These are phyloP conservation scores for Brettanomyces bruxellensis DNA, from an alignment of 805 yeast genomes.

Conservation along the genomic window DNA sequence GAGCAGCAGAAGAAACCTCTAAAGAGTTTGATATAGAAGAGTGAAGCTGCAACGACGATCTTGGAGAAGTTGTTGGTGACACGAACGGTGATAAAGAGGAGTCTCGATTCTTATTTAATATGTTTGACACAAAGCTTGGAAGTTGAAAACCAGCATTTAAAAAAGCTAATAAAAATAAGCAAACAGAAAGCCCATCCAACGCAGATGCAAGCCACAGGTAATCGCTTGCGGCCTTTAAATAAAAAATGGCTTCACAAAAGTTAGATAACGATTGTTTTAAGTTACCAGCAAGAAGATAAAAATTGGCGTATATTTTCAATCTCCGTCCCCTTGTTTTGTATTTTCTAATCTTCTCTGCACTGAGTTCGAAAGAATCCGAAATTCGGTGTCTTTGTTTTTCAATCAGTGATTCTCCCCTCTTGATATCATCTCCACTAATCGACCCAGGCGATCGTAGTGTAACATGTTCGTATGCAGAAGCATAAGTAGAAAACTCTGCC, in stretches of 20 bases:
- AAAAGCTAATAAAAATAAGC: conserved; percentile 50
- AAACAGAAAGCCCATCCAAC: conserved; percentile 70
- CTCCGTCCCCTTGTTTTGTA: conserved; percentile 62
- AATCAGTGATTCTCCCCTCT: conserved; percentile 4
- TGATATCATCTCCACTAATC: conserved; percentile 6
- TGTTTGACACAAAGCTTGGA: conserved; percentile 25
- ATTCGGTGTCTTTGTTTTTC: conserved; percentile 20
- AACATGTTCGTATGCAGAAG: conserved; percentile 67
- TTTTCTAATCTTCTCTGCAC: conserved; percentile 25
- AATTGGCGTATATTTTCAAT: conserved; percentile 63
- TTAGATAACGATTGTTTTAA: conserved; percentile 59
- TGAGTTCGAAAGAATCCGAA: conserved; percentile 23
- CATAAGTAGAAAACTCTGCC: conserved; percentile 54
- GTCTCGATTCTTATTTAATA: conserved; percentile 17
- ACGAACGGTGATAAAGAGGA: conserved; percentile 11
- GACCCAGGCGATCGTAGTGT: conserved; percentile 78
- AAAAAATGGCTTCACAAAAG: conserved; percentile 62
- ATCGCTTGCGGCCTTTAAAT: conserved; percentile 58
- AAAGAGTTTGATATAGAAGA: conserved; percentile 8
- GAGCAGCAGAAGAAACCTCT: conserved; percentile 2
- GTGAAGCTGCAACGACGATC: conserved; percentile 33
- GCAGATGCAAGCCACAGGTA: conserved; percentile 84
- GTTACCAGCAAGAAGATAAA: conserved; percentile 75
- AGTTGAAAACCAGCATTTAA: conserved; percentile 43
- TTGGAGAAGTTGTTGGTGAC: conserved; percentile 35